Evolutionary conservation across 352 stramenopile genomes (phyloP), one percentile per base, ranked within the genome.

Genomic region (Globisporangium alternatum): DNA sequence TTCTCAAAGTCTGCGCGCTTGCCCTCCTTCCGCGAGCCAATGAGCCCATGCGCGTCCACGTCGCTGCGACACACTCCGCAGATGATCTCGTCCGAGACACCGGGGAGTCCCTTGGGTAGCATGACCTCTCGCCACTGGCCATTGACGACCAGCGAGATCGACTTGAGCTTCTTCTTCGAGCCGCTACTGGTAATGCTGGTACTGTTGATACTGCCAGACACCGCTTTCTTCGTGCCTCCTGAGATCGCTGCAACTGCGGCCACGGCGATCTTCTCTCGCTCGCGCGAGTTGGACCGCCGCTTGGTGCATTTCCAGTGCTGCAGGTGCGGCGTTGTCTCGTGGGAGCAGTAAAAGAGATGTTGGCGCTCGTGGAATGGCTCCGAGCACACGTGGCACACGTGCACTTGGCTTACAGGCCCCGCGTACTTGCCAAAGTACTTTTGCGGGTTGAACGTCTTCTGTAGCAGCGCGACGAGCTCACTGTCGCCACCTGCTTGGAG

Each of bases 261-360:
- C 59, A 66, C 49, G 15, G 64, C 56, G 41, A 69, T 43, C 22
- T 43, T 84, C 68, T 51, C 69, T 64, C 55, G 54, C 49, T 52
- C 64, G 17, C 64, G 64, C 0, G 59, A 60, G 21, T 57, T 79
- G 4, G 76, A 80, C 25, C 65, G 75, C 8, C 77, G 84, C 66
- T 87, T 91, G 2, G 83, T 90, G 55, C 86, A 95, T 56, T 76
- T 80, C 86, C 86, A 95, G 63, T 95, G 86, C 59, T 90, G 81
- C 21, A 79, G 56, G 49, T 95, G 86, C 5, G 66, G 71, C 22
- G 72, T 64, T 5, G 72, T 62, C 25, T 64, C 55, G 17, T 78
- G 68, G 2, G 70, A 67, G 60, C 86, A 95, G 60, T 92, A 93
- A 48, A 95, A 90, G 4, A 93, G 10, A 37, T 92, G 86, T 52